Conservation (phyloP, 2,329 filamentous ascomycete genomes). For the Chalaropsis thielavioides region DNA sequence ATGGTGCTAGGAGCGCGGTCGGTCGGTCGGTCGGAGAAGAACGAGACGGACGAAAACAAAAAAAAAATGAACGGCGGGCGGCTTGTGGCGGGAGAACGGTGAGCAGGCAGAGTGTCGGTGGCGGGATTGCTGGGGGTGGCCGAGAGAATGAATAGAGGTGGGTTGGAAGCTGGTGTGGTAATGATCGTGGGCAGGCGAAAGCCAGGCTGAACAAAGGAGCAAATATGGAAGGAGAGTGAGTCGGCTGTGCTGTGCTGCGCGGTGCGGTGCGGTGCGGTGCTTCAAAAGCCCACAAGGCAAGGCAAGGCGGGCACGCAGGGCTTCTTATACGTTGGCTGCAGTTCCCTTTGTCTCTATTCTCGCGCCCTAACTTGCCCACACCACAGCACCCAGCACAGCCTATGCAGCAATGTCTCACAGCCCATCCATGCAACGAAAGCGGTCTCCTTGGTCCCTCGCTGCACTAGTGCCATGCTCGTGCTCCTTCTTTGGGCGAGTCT, state of each 20-base stretch:
- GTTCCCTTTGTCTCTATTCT: not conserved
- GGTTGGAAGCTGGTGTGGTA: not conserved
- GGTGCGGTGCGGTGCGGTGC: not conserved
- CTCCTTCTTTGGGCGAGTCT: no score
- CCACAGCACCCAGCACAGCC: no score
- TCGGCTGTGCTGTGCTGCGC: not conserved
- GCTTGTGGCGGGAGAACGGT: no score
- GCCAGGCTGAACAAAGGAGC: not conserved
- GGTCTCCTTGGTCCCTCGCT: not conserved
- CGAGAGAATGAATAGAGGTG: not conserved
- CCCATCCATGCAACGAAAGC: not conserved
- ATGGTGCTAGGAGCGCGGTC: not conserved
- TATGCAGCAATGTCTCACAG: not conserved
- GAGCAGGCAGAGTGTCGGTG: no score
- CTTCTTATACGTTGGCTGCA: not conserved
- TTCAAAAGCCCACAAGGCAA: not conserved
- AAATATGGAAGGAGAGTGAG: not conserved
- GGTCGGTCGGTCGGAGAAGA: no score
- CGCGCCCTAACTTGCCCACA: not conserved
- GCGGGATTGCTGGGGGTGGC: no score
- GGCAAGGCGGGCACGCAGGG: not conserved
- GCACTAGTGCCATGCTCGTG: not conserved
- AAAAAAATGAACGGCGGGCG: not conserved
- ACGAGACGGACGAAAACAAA: not conserved
- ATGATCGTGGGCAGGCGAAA: not conserved